Percentiles rank a stretch among this genome's conserved stretches.
These are phyloP conservation scores for Trametes cubensis DNA, from an alignment of 768 basidiomycete species.

Conservation along the genomic window DNA sequence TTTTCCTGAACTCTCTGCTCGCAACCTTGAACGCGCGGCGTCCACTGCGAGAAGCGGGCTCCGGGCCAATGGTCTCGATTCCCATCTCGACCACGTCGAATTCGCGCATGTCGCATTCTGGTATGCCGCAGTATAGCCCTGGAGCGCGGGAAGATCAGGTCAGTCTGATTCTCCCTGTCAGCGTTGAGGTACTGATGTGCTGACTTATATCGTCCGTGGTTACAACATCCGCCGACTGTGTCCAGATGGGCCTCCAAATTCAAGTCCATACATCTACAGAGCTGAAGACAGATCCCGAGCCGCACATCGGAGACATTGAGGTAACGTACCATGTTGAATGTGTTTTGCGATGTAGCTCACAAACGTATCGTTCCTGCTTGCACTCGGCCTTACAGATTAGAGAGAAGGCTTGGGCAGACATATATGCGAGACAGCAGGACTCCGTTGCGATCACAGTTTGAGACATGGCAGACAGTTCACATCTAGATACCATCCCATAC, in stretches of 20 bases:
- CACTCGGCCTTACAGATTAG: not conserved
- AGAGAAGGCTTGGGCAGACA: not conserved
- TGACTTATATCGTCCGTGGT: too few species aligned
- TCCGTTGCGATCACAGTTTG: not conserved
- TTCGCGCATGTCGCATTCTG: conserved; percentile 1
- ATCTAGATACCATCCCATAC: not conserved
- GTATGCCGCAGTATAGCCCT: conserved; percentile 8
- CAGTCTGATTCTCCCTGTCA: not conserved
- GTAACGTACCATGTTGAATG: not conserved
- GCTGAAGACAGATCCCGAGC: conserved; percentile 13
- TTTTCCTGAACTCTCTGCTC: conserved; percentile 25
- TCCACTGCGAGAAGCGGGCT: conserved; percentile 8
- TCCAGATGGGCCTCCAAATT: conserved; percentile 13
- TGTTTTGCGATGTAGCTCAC: not conserved
- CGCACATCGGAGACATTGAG: not conserved
- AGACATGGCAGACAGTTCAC: not conserved
- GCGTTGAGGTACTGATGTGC: not conserved
- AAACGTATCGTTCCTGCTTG: not conserved
- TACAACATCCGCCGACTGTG: not conserved
- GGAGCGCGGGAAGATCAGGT: conserved; percentile 7
- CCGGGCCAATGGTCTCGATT: conserved; percentile 16
- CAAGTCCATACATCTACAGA: conserved; percentile 19
- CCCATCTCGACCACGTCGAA: conserved; percentile 14
- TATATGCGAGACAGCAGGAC: not conserved
- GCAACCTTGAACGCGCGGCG: conserved; percentile 25